These are phyloP conservation scores for Oenanthe sinensis DNA, from an alignment of 129 eudicot genomes.

Conservation along the genomic window DNA sequence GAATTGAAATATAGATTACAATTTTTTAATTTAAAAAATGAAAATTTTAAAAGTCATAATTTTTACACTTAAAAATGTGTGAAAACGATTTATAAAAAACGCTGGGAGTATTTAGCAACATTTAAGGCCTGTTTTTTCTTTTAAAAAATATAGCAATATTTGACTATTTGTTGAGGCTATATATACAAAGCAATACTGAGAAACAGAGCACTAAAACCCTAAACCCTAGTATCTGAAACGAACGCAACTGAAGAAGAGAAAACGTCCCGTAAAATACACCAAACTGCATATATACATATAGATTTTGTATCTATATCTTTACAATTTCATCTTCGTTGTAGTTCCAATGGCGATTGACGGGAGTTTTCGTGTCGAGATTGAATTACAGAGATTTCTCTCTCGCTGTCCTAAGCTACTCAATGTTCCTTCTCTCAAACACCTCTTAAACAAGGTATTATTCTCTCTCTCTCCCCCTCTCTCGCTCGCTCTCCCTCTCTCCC, in stretches of 20 bases:
- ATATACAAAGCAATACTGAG: background rate
- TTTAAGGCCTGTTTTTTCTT: too few relatives aligned
- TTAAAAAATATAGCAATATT: too few relatives aligned
- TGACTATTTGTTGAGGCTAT: background rate
- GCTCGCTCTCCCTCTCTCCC: background rate
- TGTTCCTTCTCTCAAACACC: constrained; percentile 21
- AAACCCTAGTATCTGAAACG: background rate
- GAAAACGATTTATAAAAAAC: too few relatives aligned
- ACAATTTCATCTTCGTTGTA: background rate
- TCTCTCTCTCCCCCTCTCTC: background rate
- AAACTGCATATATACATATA: background rate
- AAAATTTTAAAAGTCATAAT: too few relatives aligned
- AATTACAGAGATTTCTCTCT: constrained; percentile 52
- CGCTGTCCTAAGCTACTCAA: constrained; percentile 55
- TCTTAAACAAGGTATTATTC: constrained; percentile 41
- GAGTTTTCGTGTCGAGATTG: constrained; percentile 49
- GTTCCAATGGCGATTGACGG: constrained; percentile 56
- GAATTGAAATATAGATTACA: too few relatives aligned
- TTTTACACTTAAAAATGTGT: too few relatives aligned
- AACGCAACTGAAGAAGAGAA: background rate
- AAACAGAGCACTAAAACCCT: background rate
- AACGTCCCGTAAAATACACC: constrained; percentile 1
- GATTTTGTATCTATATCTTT: background rate
- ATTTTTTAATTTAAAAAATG: too few relatives aligned
- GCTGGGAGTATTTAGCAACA: too few relatives aligned